Percentiles rank a stretch among this genome's conserved stretches.
Evolutionary conservation across 1,139 yeast species (phyloP).

Genomic region (Hansenula lynferdii): DNA sequence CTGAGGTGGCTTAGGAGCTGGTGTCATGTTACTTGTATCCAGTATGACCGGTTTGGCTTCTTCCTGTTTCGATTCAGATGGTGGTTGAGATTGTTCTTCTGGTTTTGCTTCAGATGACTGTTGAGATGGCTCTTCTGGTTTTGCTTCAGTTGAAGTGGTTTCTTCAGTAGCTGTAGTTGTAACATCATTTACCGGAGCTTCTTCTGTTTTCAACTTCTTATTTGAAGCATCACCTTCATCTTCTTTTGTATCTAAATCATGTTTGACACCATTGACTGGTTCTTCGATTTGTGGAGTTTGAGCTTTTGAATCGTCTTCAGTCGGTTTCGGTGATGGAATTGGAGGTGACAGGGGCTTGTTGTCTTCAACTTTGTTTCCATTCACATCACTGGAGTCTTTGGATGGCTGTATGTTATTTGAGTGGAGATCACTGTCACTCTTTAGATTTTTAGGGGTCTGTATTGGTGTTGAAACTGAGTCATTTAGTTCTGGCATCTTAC

Average conservation of each 20-base stretch:
- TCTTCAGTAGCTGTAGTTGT: too few relatives aligned
- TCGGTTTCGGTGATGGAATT: constrained; percentile 4
- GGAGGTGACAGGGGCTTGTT: constrained; percentile 5
- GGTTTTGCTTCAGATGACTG: constrained; percentile 3
- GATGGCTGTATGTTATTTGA: neutral
- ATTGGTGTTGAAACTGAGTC: constrained; percentile 11
- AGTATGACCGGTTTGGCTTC: neutral
- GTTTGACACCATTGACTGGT: constrained; percentile 2
- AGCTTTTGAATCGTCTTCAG: neutral
- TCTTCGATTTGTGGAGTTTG: neutral
- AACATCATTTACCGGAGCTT: too few relatives aligned
- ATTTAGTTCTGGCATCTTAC: constrained; percentile 8
- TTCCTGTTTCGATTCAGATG: too few relatives aligned
- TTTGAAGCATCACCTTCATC: constrained; percentile 1
- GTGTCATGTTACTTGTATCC: constrained; percentile 28
- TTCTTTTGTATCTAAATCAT: constrained; percentile 7
- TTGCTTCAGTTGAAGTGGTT: neutral
- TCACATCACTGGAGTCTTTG: neutral
- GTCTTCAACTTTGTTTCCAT: neutral
- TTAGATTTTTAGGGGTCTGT: constrained; percentile 7
- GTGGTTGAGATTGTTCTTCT: too few relatives aligned
- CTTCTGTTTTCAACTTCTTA: constrained; percentile 8
- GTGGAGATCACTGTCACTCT: constrained; percentile 1
- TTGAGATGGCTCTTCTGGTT: neutral
- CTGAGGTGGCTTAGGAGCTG: constrained; percentile 68